phyloP scores from a whole-genome alignment of 2,329 filamentous ascomycete species.

The Cadophora gregata region DNA sequence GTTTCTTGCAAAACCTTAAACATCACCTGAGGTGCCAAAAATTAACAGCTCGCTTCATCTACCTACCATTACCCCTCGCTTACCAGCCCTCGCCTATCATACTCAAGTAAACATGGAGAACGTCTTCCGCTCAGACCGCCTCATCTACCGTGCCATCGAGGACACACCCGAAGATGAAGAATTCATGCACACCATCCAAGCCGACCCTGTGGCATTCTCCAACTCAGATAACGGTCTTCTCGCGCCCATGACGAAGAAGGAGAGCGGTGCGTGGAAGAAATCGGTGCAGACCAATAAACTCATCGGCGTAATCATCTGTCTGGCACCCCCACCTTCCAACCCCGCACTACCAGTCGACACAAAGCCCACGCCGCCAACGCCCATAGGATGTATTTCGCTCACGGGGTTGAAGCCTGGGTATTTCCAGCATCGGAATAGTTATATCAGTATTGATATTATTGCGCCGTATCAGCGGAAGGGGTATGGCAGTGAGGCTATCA shows the following conservation, averaged over 20 bases:
- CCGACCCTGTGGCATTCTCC: constrained; percentile 41
- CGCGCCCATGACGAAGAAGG: constrained; percentile 1
- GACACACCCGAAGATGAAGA: constrained; percentile 43
- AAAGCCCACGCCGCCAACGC: not conserved
- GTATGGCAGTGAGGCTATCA: constrained; percentile 48
- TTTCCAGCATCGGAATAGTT: constrained; percentile 50
- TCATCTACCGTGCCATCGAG: constrained; percentile 48
- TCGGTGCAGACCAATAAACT: constrained; percentile 39
- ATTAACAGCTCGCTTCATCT: not conserved
- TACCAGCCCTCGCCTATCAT: not conserved
- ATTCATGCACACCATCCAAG: constrained; percentile 43
- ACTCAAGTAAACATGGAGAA: constrained; percentile 4
- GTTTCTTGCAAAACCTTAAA: not conserved
- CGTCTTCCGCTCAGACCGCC: constrained; percentile 47
- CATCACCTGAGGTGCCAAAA: not conserved
- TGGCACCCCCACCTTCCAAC: constrained; percentile 34
- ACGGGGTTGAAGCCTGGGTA: not conserved
- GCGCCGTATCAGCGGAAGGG: constrained; percentile 43
- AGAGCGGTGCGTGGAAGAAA: constrained; percentile 7
- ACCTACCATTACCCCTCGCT: not conserved
- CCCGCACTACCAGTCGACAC: not conserved
- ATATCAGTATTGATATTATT: constrained; percentile 46
- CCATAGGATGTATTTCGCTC: constrained; percentile 15
- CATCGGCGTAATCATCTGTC: constrained; percentile 48
- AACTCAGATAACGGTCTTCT: constrained; percentile 10